phyloP scores from a whole-genome alignment of 1,284 basidiomycete species.

The Cutaneotrichosporon sp. region DNA sequence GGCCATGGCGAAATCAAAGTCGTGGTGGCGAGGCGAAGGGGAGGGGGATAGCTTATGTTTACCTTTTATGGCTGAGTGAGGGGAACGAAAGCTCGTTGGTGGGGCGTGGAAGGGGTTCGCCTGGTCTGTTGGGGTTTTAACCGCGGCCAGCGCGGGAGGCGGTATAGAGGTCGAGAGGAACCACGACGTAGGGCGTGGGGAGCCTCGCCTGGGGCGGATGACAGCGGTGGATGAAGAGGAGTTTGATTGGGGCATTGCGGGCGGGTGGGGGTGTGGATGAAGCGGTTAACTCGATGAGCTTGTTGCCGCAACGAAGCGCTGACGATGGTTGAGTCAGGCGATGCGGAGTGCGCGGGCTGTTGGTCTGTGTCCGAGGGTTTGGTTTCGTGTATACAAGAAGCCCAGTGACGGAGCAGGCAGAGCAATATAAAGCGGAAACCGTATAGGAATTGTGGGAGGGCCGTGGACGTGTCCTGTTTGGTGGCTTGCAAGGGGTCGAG shows the following conservation, averaged over 20 bases:
- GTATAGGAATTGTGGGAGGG: no score
- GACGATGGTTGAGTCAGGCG: no score
- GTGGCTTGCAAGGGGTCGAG: background rate
- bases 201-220: background rate
- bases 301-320: background rate
- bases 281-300: no score
- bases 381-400: background rate
- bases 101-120: slow-evolving; percentile 13
- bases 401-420: background rate
- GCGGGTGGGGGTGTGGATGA: background rate
- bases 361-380: background rate
- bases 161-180: background rate
- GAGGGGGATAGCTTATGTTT: slow-evolving; percentile 45
- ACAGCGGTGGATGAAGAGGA: background rate
- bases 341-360: no score
- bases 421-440: no score
- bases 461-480: no score
- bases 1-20: slow-evolving; percentile 44
- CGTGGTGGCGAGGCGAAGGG: slow-evolving; percentile 31
- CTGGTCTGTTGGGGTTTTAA: slow-evolving; percentile 5
- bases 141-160: slow-evolving; percentile 3
- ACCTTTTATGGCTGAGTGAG: slow-evolving; percentile 14
- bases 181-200: background rate
- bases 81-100: slow-evolving; percentile 11
- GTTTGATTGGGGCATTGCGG: background rate